Evolutionary conservation across 768 basidiomycete species (phyloP), one percentile per base, ranked within the genome.

Genomic region (Amanita polypyramis): DNA sequence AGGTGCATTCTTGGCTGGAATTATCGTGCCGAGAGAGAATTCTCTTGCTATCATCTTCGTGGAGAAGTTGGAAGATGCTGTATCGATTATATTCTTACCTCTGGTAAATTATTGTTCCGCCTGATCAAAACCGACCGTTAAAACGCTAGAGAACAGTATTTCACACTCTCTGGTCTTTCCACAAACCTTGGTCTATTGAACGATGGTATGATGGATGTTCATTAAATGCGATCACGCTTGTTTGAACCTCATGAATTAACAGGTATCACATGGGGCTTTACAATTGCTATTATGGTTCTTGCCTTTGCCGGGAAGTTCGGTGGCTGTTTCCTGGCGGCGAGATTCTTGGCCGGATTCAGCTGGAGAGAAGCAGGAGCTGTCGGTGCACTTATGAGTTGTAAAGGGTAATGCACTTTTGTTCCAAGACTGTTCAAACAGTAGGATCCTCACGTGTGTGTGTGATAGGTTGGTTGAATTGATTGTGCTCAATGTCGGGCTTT

Each of bases 61-160:
- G 0, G 90, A 95, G 56, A 97, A 95, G 59, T 68, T 98, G n/a
- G 96, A 99, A 65, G 95, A 97, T 65, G 81, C 95, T 76, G 87
- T 94, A 2, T 67, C 87, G 0, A 83, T 94, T 51, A 80, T 94
- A 37, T 94, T 96, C 65, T 66, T 96, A 10, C 93, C 93, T 3
- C 68, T 95, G 43, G 87, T 89, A 58, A 52, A 72, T 62, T 8
- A 44, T n/a, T 33, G 15, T 14, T 43, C 7, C 9, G 21, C 15
- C 4, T 20, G 11, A 5, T 38, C 25, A 17, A 14, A 3, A 33
- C 12, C 3, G 33, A 43, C 34, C 37, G 32, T 56, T 21, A 42
- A 27, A 27, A n/a, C 23, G 5, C n/a, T n/a, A n/a, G n/a, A 45
- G 20, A 12, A 43, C 21, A 89, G 82, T 98, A 97, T 67, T 98